Conservation (phyloP, 1,284 basidiomycete genomes). For the Xerocomus alliaceus region DNA sequence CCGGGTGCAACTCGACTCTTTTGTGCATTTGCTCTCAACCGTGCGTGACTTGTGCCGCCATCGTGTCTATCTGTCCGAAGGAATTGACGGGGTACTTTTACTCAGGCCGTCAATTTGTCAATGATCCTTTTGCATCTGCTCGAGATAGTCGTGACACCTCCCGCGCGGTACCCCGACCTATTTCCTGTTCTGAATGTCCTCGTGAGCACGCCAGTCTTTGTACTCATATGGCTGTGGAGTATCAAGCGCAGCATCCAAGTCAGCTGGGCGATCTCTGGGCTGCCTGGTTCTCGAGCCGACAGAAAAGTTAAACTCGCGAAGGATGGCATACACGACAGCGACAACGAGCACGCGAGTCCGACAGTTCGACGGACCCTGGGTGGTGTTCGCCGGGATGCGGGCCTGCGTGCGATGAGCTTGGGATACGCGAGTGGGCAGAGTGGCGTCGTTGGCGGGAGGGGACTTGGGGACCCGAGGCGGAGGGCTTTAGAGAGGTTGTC, state of each 20-base stretch:
- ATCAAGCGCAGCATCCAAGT: conserved; percentile 73
- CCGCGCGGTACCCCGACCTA: conserved; percentile 82
- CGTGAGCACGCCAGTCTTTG: conserved; percentile 82
- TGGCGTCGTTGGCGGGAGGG: conserved; percentile 4
- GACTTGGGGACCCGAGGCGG: conserved; percentile 29
- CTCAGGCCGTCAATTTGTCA: conserved; percentile 65
- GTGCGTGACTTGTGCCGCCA: conserved; percentile 49
- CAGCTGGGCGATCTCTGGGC: conserved; percentile 63
- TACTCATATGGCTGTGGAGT: conserved; percentile 77
- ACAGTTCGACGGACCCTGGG: background rate
- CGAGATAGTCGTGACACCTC: conserved; percentile 68
- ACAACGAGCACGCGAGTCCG: background rate
- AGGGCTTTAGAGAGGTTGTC: conserved; percentile 31
- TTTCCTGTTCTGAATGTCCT: conserved; percentile 87
- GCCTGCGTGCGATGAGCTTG: conserved; percentile 36
- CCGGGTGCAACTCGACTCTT: conserved; percentile 47
- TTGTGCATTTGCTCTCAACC: conserved; percentile 63
- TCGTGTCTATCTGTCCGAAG: background rate
- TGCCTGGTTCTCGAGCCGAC: conserved; percentile 32
- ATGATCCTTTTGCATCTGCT: conserved; percentile 66
- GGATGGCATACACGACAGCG: conserved; percentile 7
- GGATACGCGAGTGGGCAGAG: conserved; percentile 29
- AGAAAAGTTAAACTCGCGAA: background rate
- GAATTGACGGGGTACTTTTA: background rate
- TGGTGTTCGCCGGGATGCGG: conserved; percentile 21